A percentile compares a stretch with the other conserved stretches of the same genome.
Evolutionary conservation across 176 grass and related monocot genomes (phyloP).

Genomic region (Aegilops speltoides): DNA sequence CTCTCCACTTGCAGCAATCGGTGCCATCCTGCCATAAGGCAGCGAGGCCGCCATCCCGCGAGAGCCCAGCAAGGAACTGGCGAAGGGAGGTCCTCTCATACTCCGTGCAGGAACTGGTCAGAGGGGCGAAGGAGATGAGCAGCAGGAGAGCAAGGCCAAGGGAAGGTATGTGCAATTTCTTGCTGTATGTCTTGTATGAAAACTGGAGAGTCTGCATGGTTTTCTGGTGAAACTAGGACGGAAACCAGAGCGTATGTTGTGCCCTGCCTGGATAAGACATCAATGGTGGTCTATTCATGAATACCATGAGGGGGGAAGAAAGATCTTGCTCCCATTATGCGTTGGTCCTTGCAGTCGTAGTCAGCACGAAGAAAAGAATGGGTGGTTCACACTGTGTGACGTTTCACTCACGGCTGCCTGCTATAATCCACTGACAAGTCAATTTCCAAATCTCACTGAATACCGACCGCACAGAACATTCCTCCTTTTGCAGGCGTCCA

Average conservation of each 20-base stretch:
- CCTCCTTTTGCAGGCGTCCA: no score
- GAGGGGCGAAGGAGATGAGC: slow-evolving; percentile 21
- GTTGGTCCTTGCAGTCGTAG: neutral
- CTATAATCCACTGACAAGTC: neutral
- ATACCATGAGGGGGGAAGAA: neutral
- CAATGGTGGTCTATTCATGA: neutral
- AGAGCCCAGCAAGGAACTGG: slow-evolving; percentile 31
- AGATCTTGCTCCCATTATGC: neutral
- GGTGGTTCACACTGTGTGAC: slow-evolving; percentile 16
- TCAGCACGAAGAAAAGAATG: neutral
- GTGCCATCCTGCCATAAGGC: neutral
- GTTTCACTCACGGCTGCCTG: neutral
- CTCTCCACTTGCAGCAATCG: slow-evolving; percentile 43
- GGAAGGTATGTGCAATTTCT: neutral
- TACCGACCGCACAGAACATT: neutral
- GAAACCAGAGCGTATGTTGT: neutral
- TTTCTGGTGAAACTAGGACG: slow-evolving; percentile 18
- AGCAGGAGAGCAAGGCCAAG: slow-evolving; percentile 1
- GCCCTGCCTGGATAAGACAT: neutral
- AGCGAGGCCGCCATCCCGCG: neutral
- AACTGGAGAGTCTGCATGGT: slow-evolving; percentile 23
- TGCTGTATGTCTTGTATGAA: neutral
- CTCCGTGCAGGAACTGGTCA: slow-evolving; percentile 5
- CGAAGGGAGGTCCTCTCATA: slow-evolving; percentile 36
- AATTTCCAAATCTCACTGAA: neutral